Evolutionary conservation across 176 grass and related monocot species (phyloP).

Genomic region (Oryza australiensis): DNA sequence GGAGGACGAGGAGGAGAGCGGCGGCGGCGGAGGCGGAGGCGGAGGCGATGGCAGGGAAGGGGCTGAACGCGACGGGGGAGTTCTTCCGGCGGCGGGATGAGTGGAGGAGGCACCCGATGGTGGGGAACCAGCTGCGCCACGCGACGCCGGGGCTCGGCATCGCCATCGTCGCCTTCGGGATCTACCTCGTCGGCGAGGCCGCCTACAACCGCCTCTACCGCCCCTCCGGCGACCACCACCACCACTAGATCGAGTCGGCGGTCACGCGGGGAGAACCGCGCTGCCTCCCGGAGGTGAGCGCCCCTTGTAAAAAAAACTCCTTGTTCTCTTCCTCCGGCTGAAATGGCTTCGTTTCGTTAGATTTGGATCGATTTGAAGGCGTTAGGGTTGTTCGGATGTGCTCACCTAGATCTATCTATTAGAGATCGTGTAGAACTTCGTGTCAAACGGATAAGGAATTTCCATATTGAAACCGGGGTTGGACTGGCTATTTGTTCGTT

Average conservation of each 20-base stretch:
- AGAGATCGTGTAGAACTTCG: neutral
- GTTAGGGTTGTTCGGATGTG: conserved; percentile 18
- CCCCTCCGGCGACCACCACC: conserved; percentile 45
- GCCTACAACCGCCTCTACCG: conserved; percentile 74
- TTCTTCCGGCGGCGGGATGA: conserved; percentile 93
- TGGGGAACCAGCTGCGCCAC: conserved; percentile 79
- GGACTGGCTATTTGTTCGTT: neutral
- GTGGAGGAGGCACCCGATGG: conserved; percentile 83
- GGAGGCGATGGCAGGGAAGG: conserved; percentile 58
- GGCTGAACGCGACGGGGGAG: conserved; percentile 76
- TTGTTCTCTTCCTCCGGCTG: neutral
- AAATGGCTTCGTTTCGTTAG: neutral
- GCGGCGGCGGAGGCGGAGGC: conserved; percentile 21
- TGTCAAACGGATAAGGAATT: neutral
- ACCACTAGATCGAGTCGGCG: conserved; percentile 36
- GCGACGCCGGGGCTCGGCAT: conserved; percentile 86
- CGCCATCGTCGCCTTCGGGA: conserved; percentile 91
- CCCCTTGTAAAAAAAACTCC: too few species aligned
- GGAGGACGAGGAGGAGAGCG: neutral
- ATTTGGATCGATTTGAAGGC: neutral
- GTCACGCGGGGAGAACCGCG: neutral
- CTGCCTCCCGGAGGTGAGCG: neutral
- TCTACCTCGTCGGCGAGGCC: conserved; percentile 91
- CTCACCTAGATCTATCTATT: conserved; percentile 30
- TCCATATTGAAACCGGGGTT: neutral